These are phyloP conservation scores for Sarocladium oryzae DNA, from an alignment of 2,329 filamentous ascomycete species.

Conservation along the genomic window DNA sequence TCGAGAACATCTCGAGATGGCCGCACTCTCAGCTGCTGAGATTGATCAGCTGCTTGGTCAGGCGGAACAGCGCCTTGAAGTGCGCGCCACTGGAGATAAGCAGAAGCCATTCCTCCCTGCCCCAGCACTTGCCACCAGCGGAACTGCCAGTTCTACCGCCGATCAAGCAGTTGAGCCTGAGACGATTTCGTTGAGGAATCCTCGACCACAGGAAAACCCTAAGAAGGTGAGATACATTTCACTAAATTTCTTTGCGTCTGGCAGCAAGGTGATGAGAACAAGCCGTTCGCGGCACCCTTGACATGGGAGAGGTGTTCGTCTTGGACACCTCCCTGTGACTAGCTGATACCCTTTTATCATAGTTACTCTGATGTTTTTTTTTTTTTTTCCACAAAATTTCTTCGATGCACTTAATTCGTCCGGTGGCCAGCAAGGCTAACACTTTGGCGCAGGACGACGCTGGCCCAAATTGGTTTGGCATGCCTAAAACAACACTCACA, in stretches of 20 bases:
- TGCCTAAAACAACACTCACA: conserved; percentile 78
- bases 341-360: conserved; percentile 53
- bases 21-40: conserved; percentile 22
- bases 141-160: neutral
- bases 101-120: conserved; percentile 9
- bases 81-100: neutral
- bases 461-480: conserved; percentile 78
- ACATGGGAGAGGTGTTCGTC: conserved; percentile 33
- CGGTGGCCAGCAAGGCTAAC: too few relatives aligned
- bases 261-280: conserved; percentile 32
- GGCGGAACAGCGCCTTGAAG: conserved; percentile 25
- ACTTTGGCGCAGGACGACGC: conserved; percentile 55
- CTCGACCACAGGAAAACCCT: conserved; percentile 6
- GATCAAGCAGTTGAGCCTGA: conserved; percentile 8
- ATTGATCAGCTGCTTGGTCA: conserved; percentile 26
- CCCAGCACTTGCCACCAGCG: conserved; percentile 12
- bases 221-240: conserved; percentile 22
- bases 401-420: too few relatives aligned
- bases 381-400: neutral
- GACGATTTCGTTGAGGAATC: conserved; percentile 14
- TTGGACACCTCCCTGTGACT: conserved; percentile 49
- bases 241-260: conserved; percentile 2
- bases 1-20: conserved; percentile 20
- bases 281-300: conserved; percentile 28
- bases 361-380: conserved; percentile 63